These are phyloP conservation scores for Aquilaria sinensis DNA, from an alignment of 345 rosid genomes.

Conservation along the genomic window DNA sequence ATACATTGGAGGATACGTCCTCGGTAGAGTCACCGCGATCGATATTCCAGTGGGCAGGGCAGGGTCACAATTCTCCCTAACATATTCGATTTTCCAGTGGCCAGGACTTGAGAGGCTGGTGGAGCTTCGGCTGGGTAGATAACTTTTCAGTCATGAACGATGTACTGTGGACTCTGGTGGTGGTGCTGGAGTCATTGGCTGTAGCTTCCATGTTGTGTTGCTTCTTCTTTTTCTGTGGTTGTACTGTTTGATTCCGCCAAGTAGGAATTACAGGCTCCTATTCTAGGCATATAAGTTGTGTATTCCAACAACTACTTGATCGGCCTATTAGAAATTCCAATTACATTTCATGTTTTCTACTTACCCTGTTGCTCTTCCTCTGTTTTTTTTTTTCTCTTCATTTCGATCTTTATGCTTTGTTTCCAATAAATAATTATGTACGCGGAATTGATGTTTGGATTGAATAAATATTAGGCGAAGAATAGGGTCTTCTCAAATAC, in stretches of 20 bases:
- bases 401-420: too few relatives aligned
- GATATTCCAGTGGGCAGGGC: conserved; percentile 45
- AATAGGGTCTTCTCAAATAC: too few relatives aligned
- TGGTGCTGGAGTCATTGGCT: conserved; percentile 61
- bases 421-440: too few relatives aligned
- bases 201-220: conserved; percentile 64
- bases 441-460: too few relatives aligned
- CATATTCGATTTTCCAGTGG: conserved; percentile 41
- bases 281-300: too few relatives aligned
- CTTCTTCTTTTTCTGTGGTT: conserved; percentile 79
- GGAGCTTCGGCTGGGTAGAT: conserved; percentile 30
- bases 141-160: conserved; percentile 54
- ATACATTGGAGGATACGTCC: conserved; percentile 1
- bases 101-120: conserved; percentile 40
- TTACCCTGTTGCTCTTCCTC: too few relatives aligned
- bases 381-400: too few relatives aligned
- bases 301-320: too few relatives aligned
- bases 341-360: too few relatives aligned
- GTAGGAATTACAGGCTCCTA: too few relatives aligned
- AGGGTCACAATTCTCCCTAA: conserved; percentile 23
- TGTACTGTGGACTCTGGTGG: conserved; percentile 53
- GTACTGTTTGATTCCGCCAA: conserved; percentile 45
- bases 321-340: too few relatives aligned
- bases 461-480: too few relatives aligned
- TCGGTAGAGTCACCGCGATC: conserved; percentile 7